Base-by-base conservation (phyloP, 176 grass and related monocot species). In the Phoenix roebelenii region DNA sequence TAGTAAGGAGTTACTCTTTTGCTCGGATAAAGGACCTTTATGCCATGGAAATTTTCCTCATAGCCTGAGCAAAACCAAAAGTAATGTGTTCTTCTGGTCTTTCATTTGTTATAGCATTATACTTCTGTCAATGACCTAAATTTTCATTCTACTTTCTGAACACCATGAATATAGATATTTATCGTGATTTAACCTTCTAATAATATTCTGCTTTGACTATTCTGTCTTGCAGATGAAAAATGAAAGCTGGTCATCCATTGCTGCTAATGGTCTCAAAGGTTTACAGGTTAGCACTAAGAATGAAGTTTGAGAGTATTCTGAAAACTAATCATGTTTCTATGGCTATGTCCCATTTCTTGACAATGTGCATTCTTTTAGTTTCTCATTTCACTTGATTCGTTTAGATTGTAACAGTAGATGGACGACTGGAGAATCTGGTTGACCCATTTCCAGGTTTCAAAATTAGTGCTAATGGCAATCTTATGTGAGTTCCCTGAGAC, bases 191-290 rank as follows among this genome's bases (percentile, higher is more conserved):
- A 12, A 44, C 6, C 7, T 44, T 44, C 9, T 44, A 44, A 44
- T 2, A 44, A 24, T 55, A 67, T 71, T 52, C 56, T 58, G 15
- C 23, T 68, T 23, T 50, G 35, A 14, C 9, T 14, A 44, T 44
- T 44, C 35, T 2, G 10, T 39, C 50, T 39, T 63, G 24, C 83
- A 96, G 92, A 68, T 25, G 58, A 74, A 88, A 66, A 70, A 59
- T 72, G 71, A 82, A 80, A 87, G 66, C 59, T 90, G 86, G 91
- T 82, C 80, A 6, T 83, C 59, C 75, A 63, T 87, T 74, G 74
- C 60, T 76, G 86, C 80, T 65, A 55, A 59, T 32, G 91, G 91
- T 69, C 77, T 90, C 14, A 81, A 84, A 79, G 91, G 73, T 56
- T 65, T 83, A 29, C 91, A 95, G 83, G 91, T 95, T 63, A 74